Conservation (phyloP, 192 early-diverging fungal species). For the Backusella liffmaniae region DNA sequence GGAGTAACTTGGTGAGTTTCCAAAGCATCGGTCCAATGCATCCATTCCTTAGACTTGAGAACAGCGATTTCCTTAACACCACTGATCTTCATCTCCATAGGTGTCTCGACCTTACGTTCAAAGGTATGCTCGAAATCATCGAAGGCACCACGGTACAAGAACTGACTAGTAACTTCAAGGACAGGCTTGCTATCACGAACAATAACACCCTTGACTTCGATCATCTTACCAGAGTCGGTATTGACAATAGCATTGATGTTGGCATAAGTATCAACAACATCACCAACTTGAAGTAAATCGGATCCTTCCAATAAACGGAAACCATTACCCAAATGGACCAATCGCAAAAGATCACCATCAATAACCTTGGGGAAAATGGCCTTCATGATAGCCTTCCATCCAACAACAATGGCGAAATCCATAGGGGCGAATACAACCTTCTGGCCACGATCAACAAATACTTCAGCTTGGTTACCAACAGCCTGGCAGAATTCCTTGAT, state of each 20-base stretch:
- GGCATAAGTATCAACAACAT: constrained; percentile 81
- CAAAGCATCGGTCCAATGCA: constrained; percentile 65
- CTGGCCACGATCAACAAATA: constrained; percentile 70
- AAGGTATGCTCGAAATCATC: constrained; percentile 88
- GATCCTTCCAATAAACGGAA: constrained; percentile 81
- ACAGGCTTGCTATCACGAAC: constrained; percentile 71
- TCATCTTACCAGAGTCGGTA: constrained; percentile 88
- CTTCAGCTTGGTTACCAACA: constrained; percentile 71
- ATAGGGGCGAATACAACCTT: constrained; percentile 76
- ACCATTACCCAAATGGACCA: constrained; percentile 94
- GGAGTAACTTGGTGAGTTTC: constrained; percentile 61
- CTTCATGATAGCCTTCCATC: constrained; percentile 88
- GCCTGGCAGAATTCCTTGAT: constrained; percentile 76
- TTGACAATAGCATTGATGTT: constrained; percentile 85
- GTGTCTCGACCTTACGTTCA: constrained; percentile 79
- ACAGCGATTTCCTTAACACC: constrained; percentile 87
- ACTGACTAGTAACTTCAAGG: constrained; percentile 84
- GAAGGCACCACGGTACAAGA: constrained; percentile 92
- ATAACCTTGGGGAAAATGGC: constrained; percentile 92
- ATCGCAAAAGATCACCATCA: constrained; percentile 87
- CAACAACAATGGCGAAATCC: constrained; percentile 95
- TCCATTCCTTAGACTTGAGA: constrained; percentile 88
- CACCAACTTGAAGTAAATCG: constrained; percentile 75
- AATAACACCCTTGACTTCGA: constrained; percentile 84
- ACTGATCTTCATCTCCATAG: constrained; percentile 67